Evolutionary conservation across 139 green algal genomes (phyloP), one percentile per base, ranked within the genome.

Genomic region (Trebouxia sp.): DNA sequence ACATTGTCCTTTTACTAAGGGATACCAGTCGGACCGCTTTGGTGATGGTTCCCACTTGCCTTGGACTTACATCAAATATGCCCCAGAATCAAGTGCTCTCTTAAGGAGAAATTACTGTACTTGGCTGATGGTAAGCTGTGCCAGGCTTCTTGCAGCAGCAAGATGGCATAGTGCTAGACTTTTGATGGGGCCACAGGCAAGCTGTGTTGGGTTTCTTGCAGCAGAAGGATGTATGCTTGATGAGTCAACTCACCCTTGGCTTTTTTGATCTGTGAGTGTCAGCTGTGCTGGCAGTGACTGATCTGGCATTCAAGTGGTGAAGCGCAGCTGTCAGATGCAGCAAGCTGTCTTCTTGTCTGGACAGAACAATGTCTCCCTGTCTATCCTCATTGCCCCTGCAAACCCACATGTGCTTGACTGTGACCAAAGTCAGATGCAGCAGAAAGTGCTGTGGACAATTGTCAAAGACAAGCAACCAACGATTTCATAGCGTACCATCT

Each of bases 281-380:
- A 28, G 35, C 62, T 72, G 32, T 14, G 26, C 12, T 15, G 9
- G 12, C 15, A 26, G 14, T 41, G 62, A 3, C 32, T 45, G 32
- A 26, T 15, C 17, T 6, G 42, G 35, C 35, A 39, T 35, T 67
- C 14, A 72, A 7, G 32, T 43, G 14, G 9, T 42, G 24, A 22
- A 72, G 7, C 12, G 62, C 62, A 72, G 62, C 62, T 45, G 62
- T 41, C 62, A 72, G 35, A 32, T 72, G 62, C 62, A 72, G 32
- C 32, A 72, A 24, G 37, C 32, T 45, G 35, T 45, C 32, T 30
- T 32, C 62, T 45, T 42, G 62, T 22, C 62, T 72, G 0, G 32
- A 30, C 62, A 72, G 26, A 12, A 26, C 17, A n/a, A 72, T 37
- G 4, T 41, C 35, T 12, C 62, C 62, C n/a, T 72, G 32, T 8